Evolutionary conservation across 1,139 yeast species (phyloP).

Genomic region (Suhomyces maxii): DNA sequence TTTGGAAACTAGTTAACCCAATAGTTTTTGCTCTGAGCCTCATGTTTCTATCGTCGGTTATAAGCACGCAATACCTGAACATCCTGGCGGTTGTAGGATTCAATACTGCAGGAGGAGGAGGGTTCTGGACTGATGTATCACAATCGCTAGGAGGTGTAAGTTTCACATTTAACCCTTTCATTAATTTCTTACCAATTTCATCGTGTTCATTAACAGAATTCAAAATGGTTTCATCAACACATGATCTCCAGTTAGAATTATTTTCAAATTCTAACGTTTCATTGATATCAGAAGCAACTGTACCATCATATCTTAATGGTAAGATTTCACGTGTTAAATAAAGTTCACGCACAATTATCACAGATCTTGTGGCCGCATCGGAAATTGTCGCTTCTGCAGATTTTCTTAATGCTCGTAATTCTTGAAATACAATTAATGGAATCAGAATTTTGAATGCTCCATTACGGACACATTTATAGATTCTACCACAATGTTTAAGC

Average conservation of each 20-base stretch:
- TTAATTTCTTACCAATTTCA: slow-evolving; percentile 39
- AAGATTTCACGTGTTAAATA: slow-evolving; percentile 54
- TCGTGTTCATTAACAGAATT: slow-evolving; percentile 52
- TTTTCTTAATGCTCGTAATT: slow-evolving; percentile 68
- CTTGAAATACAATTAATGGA: slow-evolving; percentile 78
- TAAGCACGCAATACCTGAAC: slow-evolving; percentile 59
- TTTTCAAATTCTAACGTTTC: slow-evolving; percentile 61
- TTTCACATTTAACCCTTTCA: slow-evolving; percentile 37
- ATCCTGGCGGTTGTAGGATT: slow-evolving; percentile 37
- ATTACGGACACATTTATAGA: slow-evolving; percentile 67
- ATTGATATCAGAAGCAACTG: slow-evolving; percentile 54
- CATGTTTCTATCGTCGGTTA: slow-evolving; percentile 76
- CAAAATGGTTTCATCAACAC: slow-evolving; percentile 60
- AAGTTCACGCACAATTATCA: slow-evolving; percentile 68
- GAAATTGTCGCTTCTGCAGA: slow-evolving; percentile 74
- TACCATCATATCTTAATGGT: slow-evolving; percentile 57
- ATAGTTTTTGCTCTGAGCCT: slow-evolving; percentile 62
- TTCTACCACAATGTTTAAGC: slow-evolving; percentile 77
- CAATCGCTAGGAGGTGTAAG: slow-evolving; percentile 11
- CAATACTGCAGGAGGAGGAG: slow-evolving; percentile 17
- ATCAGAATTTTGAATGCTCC: slow-evolving; percentile 58
- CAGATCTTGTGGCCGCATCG: slow-evolving; percentile 80
- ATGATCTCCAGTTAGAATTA: slow-evolving; percentile 63
- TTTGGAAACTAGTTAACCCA: slow-evolving; percentile 57
- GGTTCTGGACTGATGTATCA: slow-evolving; percentile 4